These are phyloP conservation scores for Phoma sp. DNA, from an alignment of 2,329 filamentous ascomycete genomes.

Conservation along the genomic window DNA sequence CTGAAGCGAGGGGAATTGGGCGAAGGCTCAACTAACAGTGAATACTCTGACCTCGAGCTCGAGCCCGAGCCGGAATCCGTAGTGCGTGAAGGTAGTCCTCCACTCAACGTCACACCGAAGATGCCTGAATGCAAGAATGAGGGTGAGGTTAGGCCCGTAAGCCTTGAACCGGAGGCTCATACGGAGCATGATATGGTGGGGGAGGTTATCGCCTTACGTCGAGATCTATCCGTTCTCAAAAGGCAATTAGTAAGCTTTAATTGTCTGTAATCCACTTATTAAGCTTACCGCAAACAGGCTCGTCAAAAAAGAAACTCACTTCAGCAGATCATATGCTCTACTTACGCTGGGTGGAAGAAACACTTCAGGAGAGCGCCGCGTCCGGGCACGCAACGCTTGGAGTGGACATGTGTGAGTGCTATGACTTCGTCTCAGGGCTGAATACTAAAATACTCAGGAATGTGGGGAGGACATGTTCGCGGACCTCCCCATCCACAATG, in stretches of 20 bases:
- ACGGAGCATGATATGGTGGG: neutral
- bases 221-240: neutral
- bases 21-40: too few species aligned
- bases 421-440: neutral
- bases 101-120: too few species aligned
- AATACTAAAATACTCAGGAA: neutral
- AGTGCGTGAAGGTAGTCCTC: too few species aligned
- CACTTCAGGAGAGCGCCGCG: neutral
- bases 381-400: neutral
- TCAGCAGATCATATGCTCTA: neutral
- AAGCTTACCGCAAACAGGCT: neutral
- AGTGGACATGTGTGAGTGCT: conserved; percentile 4
- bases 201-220: neutral
- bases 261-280: neutral
- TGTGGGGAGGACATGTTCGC: conserved; percentile 7
- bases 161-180: too few species aligned
- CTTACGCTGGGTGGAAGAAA: neutral
- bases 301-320: neutral
- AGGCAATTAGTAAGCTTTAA: neutral
- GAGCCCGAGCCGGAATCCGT: too few species aligned
- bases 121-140: too few species aligned
- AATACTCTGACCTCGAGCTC: too few species aligned
- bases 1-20: too few species aligned
- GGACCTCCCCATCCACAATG: neutral
- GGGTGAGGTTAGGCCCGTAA: too few species aligned